Conservation (phyloP, 106 monocot genomes). For the Gastrodia elata region DNA sequence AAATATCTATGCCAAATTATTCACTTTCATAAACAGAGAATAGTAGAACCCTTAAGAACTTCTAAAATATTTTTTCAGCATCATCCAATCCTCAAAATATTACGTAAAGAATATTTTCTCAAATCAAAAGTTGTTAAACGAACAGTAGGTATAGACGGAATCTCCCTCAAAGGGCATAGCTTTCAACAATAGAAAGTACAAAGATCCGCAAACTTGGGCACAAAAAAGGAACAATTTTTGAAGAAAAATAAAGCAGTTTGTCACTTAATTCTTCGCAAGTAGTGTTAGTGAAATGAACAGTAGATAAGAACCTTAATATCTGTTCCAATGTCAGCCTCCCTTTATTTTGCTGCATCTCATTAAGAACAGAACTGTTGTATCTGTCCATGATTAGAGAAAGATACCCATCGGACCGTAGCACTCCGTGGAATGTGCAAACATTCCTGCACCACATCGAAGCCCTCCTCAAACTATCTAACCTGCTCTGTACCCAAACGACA, state of each 20-base stretch:
- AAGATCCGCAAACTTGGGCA: neutral
- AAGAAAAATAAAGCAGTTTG: neutral
- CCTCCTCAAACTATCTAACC: constrained; percentile 56
- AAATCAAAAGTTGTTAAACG: neutral
- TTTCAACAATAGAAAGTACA: neutral
- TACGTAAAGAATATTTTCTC: neutral
- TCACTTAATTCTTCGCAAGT: neutral
- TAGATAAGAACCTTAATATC: constrained; percentile 67
- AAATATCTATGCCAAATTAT: neutral
- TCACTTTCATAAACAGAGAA: neutral
- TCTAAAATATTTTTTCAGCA: neutral
- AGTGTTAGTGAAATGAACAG: neutral
- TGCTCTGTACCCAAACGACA: constrained; percentile 47
- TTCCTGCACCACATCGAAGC: constrained; percentile 94
- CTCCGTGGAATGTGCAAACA: constrained; percentile 85
- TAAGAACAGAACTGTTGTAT: constrained; percentile 61
- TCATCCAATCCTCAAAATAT: neutral
- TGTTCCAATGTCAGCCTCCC: constrained; percentile 95
- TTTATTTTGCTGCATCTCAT: constrained; percentile 91
- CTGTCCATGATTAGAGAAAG: constrained; percentile 93
- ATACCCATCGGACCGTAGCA: constrained; percentile 43
- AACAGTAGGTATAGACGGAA: neutral
- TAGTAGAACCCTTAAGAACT: neutral
- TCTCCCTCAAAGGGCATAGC: neutral
- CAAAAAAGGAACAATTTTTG: neutral